Evolutionary conservation across 805 yeast genomes (phyloP), one percentile per base, ranked within the genome.

Genomic region (Ogataea paraovalis): DNA sequence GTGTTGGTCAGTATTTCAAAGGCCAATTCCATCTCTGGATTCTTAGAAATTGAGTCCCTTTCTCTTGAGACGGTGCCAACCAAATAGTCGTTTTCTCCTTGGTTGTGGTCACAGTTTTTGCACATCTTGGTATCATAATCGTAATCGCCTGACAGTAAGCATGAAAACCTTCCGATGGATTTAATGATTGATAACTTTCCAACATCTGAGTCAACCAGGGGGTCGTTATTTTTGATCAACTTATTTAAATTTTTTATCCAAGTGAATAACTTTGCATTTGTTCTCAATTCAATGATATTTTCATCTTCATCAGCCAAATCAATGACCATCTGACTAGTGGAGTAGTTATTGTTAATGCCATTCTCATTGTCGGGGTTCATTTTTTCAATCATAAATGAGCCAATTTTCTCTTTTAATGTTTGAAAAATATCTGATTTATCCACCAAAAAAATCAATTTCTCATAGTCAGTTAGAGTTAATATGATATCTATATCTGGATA

Each of bases 121-220:
- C 83, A 78, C 18, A 62, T 62, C 2, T 52, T 52, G 0, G 62
- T 44, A 6, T 51, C 47, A 33, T 54, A 57, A 48, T 74, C 65
- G 46, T 52, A 72, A 47, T 74, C 74, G 2, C 59, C 64, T 22
- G 64, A 61, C 1, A 68, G 42, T n/a, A 75, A 41, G 54, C 82
- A 77, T 4, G 76, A 70, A 42, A 69, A 67, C 39, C 66, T 58
- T 8, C 77, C 74, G 23, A 78, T 46, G 1, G 75, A 64, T 12
- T 72, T 66, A 10, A 75, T 58, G 4, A 71, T 36, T 44, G 60
- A 59, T 8, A 58, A 46, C 42, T 57, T 59, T 3, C 55, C 58
- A 12, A 62, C 50, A 18, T 44, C 47, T 1, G 57, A 38, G 20
- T 39, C 40, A 19, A 42, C 22, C 19, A 42, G 12, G 13, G 44